Evolutionary conservation across 106 monocot species (phyloP).

Genomic region (Acorus calamus): DNA sequence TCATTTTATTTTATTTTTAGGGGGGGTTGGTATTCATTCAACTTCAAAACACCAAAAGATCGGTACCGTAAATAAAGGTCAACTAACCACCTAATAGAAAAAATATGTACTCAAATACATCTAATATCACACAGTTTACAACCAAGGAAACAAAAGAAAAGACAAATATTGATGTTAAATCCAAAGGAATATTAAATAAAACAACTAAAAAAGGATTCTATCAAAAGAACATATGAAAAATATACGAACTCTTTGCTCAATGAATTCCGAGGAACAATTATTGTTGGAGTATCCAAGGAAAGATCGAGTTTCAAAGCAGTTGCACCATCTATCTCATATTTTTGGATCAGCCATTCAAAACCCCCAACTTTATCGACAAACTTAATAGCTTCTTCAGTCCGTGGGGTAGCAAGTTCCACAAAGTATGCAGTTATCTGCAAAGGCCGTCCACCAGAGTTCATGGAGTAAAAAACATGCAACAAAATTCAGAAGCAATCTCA

Average conservation of each 20-base stretch:
- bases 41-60: no score
- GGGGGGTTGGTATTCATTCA: no score
- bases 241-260: constrained; percentile 62
- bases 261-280: constrained; percentile 67
- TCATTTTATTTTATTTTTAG: no score
- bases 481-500: not conserved
- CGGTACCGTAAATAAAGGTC: no score
- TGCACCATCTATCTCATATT: constrained; percentile 90
- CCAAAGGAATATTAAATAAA: not conserved
- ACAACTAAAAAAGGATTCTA: not conserved
- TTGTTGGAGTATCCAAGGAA: constrained; percentile 82
- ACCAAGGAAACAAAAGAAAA: no score
- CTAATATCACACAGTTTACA: no score
- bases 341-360: constrained; percentile 87
- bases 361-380: constrained; percentile 95
- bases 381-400: constrained; percentile 87
- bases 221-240: not conserved
- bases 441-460: constrained; percentile 1
- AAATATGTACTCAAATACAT: no score
- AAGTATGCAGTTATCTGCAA: constrained; percentile 84
- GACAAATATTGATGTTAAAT: no score
- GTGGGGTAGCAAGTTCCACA: constrained; percentile 93
- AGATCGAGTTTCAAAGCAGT: constrained; percentile 72
- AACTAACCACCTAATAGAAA: no score
- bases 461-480: not conserved